phyloP scores from a whole-genome alignment of 2,329 filamentous ascomycete genomes.

The Hymenoscyphus linearis region DNA sequence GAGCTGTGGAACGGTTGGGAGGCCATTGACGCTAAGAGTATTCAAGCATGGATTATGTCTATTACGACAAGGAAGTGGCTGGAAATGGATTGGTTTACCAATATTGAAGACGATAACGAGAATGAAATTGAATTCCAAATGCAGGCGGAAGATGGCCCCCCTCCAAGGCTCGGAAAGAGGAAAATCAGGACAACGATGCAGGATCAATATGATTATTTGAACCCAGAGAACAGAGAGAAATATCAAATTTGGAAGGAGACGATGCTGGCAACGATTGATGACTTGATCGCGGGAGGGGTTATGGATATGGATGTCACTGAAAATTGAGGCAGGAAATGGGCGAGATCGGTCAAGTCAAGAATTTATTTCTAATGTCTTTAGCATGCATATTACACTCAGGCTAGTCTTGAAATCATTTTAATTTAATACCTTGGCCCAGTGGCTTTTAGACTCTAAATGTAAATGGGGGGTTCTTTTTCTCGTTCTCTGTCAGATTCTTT shows the following conservation, averaged over 20 bases:
- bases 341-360: neutral
- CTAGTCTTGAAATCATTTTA: neutral
- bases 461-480: no score
- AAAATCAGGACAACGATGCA: slow-evolving; percentile 62
- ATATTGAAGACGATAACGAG: slow-evolving; percentile 40
- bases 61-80: slow-evolving; percentile 46
- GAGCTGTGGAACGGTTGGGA: slow-evolving; percentile 49
- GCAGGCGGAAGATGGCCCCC: slow-evolving; percentile 32
- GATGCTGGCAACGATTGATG: slow-evolving; percentile 51
- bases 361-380: neutral
- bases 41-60: slow-evolving; percentile 56
- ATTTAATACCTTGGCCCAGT: neutral
- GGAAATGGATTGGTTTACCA: slow-evolving; percentile 53
- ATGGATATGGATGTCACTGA: slow-evolving; percentile 10
- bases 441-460: neutral
- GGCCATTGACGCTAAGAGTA: slow-evolving; percentile 44
- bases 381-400: neutral
- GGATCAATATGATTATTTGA: slow-evolving; percentile 66
- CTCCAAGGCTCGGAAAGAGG: slow-evolving; percentile 12
- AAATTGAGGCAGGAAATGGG: neutral
- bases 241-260: slow-evolving; percentile 60
- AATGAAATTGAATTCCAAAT: slow-evolving; percentile 31
- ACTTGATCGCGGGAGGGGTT: slow-evolving; percentile 29
- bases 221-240: slow-evolving; percentile 54
- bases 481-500: no score